phyloP scores from a whole-genome alignment of 176 grass and related monocot genomes.

The Oryza longistaminata region DNA sequence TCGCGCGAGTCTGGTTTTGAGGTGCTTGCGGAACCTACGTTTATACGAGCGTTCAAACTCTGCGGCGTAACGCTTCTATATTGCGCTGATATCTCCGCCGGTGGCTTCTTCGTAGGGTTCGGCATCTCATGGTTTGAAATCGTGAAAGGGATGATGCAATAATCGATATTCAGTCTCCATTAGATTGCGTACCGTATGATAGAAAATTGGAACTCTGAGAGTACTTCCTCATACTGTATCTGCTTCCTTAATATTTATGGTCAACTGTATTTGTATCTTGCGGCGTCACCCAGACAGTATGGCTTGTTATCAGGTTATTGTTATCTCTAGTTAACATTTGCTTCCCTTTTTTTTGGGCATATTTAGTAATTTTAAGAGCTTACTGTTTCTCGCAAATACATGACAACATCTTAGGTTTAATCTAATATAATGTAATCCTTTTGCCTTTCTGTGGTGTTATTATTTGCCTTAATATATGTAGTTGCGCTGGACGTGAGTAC shows the following conservation, averaged over 20 bases:
- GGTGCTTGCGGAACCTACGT: conserved; percentile 56
- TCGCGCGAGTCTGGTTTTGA: conserved; percentile 48
- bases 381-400: background rate
- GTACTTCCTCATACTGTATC: conserved; percentile 48
- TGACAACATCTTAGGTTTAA: background rate
- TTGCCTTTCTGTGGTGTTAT: background rate
- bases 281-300: conserved; percentile 1
- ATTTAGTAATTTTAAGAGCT: conserved; percentile 18
- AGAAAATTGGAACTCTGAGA: conserved; percentile 29
- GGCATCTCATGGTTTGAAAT: conserved; percentile 37
- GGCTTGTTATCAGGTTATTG: conserved; percentile 23
- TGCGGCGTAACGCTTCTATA: conserved; percentile 41
- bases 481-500: background rate
- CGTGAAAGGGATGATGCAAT: conserved; percentile 46
- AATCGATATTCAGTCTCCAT: conserved; percentile 33
- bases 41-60: conserved; percentile 46
- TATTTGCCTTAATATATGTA: background rate
- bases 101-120: conserved; percentile 39
- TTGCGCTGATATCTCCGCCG: conserved; percentile 30
- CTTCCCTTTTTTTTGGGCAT: conserved; percentile 10
- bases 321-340: conserved; percentile 7
- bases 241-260: conserved; percentile 36
- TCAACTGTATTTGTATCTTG: conserved; percentile 46
- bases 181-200: conserved; percentile 43
- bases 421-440: background rate